Base-by-base conservation (phyloP, 1,284 basidiomycete species). In the Tilletia walkeri region DNA sequence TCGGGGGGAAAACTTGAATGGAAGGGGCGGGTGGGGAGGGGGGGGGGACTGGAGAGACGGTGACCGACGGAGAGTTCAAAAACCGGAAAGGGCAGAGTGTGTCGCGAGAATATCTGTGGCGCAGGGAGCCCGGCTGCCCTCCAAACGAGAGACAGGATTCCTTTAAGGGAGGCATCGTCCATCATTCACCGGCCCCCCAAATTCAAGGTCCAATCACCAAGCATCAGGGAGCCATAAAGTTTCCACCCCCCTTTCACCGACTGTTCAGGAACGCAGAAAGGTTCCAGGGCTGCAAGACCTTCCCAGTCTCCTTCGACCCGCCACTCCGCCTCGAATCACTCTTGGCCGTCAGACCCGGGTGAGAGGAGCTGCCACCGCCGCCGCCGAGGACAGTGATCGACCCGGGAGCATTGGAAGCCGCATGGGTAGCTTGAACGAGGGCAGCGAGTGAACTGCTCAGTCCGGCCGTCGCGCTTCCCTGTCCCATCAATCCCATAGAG, bases 231-330 rank as follows among this genome's bases (percentile, higher is more conserved):
- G n/a, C 7, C 50, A 18, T 53, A n/a, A n/a, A n/a, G n/a, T 14
- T 53, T 7, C 24, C n/a, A 4, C 16, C 18, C 7, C n/a, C 7
- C 50, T 20, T 18, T 61, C 24, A 61, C 10, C 56, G 56, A 30
- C 56, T 61, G 56, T 61, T 61, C 24, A 61, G 18, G 36, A 61
- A 61, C 16, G 56, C 16, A 14, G 20, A 24, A 6, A 61, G 34
- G 24, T 61, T 36, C 56, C 56, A 61, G 7, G 56, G 36, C 36
- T 34, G 24, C 20, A 61, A 30, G 10, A 61, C 56, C 56, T 61
- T 16, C 30, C 24, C 56, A 38, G 56, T 61, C 36, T 61, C 56
- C 56, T 61, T 61, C 36, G 56, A 16, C 56, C 24, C 56, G 6
- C 24, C 56, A 30, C 56, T 30, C 36, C 56, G 16, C 24, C 56